phyloP scores from a whole-genome alignment of 495 filamentous ascomycete species.

The Tirmania nivea region DNA sequence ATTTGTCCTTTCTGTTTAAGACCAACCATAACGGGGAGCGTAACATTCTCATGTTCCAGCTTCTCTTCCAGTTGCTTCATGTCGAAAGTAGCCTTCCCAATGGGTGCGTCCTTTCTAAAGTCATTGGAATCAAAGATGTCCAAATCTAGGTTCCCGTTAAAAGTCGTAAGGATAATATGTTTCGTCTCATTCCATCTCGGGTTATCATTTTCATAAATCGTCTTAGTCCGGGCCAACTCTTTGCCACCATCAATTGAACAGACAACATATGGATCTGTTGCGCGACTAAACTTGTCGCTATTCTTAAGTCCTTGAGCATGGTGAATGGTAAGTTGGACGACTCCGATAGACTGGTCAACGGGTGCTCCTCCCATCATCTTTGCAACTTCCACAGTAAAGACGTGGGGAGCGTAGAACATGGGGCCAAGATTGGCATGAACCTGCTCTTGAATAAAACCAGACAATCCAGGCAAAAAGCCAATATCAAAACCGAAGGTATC shows the following conservation, averaged over 20 bases:
- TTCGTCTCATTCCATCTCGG: conserved; percentile 93
- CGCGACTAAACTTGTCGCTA: conserved; percentile 77
- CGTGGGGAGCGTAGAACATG: conserved; percentile 95
- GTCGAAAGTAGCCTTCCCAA: conserved; percentile 64
- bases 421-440: conserved; percentile 79
- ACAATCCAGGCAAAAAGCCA: conserved; percentile 89
- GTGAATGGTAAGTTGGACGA: conserved; percentile 76
- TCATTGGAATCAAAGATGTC: conserved; percentile 86
- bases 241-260: conserved; percentile 67
- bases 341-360: conserved; percentile 88
- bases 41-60: conserved; percentile 57
- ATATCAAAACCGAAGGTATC: conserved; percentile 94
- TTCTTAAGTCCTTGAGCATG: conserved; percentile 85
- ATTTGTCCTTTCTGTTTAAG: conserved; percentile 65
- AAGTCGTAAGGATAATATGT: conserved; percentile 77
- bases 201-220: conserved; percentile 57
- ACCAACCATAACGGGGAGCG: conserved; percentile 62
- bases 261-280: conserved; percentile 74
- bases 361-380: conserved; percentile 95
- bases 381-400: conserved; percentile 89
- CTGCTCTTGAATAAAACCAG: conserved; percentile 82
- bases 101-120: conserved; percentile 83
- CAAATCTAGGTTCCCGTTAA: conserved; percentile 65
- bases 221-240: conserved; percentile 73
- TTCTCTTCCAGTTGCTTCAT: conserved; percentile 62